Percentiles rank a stretch among this genome's conserved stretches.
These are phyloP conservation scores for Fusarium sp. DNA, from an alignment of 2,329 filamentous ascomycete species.

Conservation along the genomic window DNA sequence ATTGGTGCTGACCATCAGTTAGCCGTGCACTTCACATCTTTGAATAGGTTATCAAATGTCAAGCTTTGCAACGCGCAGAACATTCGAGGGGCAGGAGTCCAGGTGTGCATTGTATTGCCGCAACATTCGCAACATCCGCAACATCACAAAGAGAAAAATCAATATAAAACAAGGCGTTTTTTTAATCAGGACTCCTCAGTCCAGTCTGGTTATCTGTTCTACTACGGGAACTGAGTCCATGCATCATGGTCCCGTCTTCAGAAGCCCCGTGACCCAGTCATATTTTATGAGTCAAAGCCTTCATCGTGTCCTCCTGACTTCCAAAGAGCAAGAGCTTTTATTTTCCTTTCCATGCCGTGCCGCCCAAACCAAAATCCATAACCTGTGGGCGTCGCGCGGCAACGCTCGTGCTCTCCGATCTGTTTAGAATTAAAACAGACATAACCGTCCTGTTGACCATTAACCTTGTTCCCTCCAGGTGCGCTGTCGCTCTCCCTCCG, in stretches of 20 bases:
- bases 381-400: slow-evolving; percentile 55
- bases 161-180: slow-evolving; percentile 49
- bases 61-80: no score
- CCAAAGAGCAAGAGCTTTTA: slow-evolving; percentile 52
- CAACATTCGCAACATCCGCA: no score
- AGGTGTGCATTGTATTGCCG: neutral
- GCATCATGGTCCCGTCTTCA: slow-evolving; percentile 46
- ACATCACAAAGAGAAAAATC: neutral
- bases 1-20: no score
- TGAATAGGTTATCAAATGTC: no score
- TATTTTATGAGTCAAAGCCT: slow-evolving; percentile 48
- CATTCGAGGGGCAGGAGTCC: no score
- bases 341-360: slow-evolving; percentile 51
- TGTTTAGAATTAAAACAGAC: slow-evolving; percentile 50
- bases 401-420: slow-evolving; percentile 55
- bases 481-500: slow-evolving; percentile 53
- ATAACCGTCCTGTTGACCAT: slow-evolving; percentile 53
- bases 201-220: slow-evolving; percentile 53
- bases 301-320: slow-evolving; percentile 50
- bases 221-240: slow-evolving; percentile 47
- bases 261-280: slow-evolving; percentile 48
- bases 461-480: slow-evolving; percentile 51
- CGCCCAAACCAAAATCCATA: slow-evolving; percentile 56
- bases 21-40: no score
- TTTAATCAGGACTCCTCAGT: slow-evolving; percentile 53